These are phyloP conservation scores for Tritrichomonas musculus DNA, from an alignment of 208 protist species.

Conservation along the genomic window DNA sequence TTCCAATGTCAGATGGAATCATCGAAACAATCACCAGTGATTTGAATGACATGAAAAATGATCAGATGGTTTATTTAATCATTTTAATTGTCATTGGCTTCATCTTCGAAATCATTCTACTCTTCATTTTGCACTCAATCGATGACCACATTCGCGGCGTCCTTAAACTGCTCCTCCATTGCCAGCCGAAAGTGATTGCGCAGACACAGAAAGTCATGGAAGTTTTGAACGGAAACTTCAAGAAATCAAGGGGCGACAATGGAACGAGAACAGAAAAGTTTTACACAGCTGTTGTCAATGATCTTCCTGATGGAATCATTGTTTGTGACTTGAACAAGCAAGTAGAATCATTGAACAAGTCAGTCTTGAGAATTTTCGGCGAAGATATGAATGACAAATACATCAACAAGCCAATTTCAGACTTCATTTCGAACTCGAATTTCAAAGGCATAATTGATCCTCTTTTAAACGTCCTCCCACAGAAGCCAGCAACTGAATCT, in stretches of 20 bases:
- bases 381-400: too few relatives aligned
- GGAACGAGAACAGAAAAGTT: background rate
- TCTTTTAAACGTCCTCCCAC: too few relatives aligned
- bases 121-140: background rate
- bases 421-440: too few relatives aligned
- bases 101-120: background rate
- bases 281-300: background rate
- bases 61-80: too few relatives aligned
- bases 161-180: background rate
- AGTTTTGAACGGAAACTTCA: background rate
- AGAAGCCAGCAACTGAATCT: too few relatives aligned
- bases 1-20: background rate
- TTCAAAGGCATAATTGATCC: too few relatives aligned
- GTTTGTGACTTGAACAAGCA: background rate
- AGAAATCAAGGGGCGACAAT: background rate
- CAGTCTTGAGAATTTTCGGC: too few relatives aligned
- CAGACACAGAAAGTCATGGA: background rate
- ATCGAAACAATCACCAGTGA: background rate
- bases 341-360: background rate
- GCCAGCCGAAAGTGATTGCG: background rate
- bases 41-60: background rate
- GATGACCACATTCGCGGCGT: background rate
- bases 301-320: background rate
- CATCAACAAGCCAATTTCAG: too few relatives aligned
- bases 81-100: background rate